Evolutionary conservation across 1,139 yeast genomes (phyloP), one percentile per base, ranked within the genome.

Genomic region (Sugiyamaella grinbergsii): DNA sequence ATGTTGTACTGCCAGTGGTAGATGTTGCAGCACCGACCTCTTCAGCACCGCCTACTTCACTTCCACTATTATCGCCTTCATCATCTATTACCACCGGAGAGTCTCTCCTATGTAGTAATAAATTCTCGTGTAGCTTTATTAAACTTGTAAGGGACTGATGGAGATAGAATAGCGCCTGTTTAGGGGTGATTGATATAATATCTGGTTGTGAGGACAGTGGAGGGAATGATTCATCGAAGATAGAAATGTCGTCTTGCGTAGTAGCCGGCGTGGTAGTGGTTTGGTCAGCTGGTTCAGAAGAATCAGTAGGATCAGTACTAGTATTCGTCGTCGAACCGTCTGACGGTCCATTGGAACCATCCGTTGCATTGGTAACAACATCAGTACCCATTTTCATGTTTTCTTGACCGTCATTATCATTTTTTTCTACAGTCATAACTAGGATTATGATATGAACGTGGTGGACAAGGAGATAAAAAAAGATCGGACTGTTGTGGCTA

Each of bases 101-200:
- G 22, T 32, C 32, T 13, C 24, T n/a, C 24, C 47, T 32, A 20
- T 33, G 15, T 13, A 20, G 18, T 18, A 36, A 13, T 7, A 48
- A 20, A 28, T 49, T 48, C 22, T 54, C 59, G 31, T 58, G 61
- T n/a, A 58, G 44, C 20, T 38, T 40, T 18, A 59, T 52, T 24
- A 59, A 46, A 36, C 54, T 51, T 42, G 43, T 54, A 31, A 61
- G 50, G 32, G 60, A 51, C 47, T 60, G 62, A 41, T 56, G 55
- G 24, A 62, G 49, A 44, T 54, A 60, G 22, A 52, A 58, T 44
- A 61, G 47, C 11, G 65, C 64, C 42, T 59, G 55, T 10, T 58
- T 56, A 6, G 63, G 51, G 3, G 55, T 39, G 22, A 62, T 53
- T 6, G 54, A 39, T 26, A 41, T 39, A 11, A 61, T 41, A 16